Percentiles rank a stretch among this genome's conserved stretches.
phyloP scores from a whole-genome alignment of 2,329 filamentous ascomycete genomes.

The Emergomyces pasteurianus region DNA sequence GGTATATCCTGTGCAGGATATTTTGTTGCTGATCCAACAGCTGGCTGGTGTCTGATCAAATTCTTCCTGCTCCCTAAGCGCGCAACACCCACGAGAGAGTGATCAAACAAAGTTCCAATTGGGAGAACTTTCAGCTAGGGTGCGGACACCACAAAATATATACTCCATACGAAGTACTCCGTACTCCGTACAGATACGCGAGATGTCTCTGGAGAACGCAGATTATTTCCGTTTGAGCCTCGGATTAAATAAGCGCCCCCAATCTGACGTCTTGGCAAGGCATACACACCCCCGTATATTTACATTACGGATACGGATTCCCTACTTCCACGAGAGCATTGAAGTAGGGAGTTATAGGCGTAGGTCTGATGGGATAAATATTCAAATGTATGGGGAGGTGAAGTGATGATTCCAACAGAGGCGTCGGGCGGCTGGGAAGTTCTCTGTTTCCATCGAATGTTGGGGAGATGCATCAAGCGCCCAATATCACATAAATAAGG shows the following conservation, averaged over 20 bases:
- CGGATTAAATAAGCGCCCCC: neutral
- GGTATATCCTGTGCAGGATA: neutral
- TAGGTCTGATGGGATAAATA: too few species aligned
- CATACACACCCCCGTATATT: neutral
- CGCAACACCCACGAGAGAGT: neutral
- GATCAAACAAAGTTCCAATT: neutral
- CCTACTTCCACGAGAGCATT: neutral
- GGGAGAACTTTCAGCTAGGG: neutral
- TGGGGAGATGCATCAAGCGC: neutral
- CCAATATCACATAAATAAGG: too few species aligned
- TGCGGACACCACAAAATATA: neutral
- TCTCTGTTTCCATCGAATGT: too few species aligned
- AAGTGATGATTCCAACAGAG: too few species aligned
- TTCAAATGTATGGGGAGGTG: too few species aligned
- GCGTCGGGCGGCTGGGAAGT: too few species aligned
- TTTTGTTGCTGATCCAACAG: neutral
- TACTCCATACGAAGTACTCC: too few species aligned
- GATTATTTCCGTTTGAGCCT: neutral
- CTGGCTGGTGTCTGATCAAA: neutral
- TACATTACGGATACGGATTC: neutral
- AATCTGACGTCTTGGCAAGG: neutral
- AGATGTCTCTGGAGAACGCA: too few species aligned
- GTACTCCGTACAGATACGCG: too few species aligned
- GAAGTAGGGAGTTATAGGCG: too few species aligned
- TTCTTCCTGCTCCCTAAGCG: neutral